Evolutionary conservation across 2,329 filamentous ascomycete genomes (phyloP).

Genomic region (Talaromyces sp.): DNA sequence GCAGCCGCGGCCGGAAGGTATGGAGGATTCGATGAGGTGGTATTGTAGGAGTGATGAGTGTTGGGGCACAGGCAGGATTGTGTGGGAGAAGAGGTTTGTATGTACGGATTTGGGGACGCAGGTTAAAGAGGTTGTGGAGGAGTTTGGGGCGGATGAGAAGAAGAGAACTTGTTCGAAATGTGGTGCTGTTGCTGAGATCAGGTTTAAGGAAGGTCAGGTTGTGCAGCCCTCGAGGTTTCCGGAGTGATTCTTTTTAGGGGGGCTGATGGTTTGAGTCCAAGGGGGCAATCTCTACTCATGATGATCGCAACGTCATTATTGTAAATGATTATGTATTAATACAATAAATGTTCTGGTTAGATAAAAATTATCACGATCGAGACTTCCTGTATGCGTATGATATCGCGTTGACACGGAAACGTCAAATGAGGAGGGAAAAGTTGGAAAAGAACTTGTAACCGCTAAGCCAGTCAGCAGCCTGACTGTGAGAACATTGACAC

Average conservation of each 20-base stretch:
- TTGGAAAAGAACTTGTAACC: neutral
- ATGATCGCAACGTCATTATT: neutral
- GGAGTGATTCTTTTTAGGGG: slow-evolving; percentile 19
- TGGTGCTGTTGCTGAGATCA: slow-evolving; percentile 63
- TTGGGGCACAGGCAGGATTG: slow-evolving; percentile 60
- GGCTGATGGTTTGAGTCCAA: neutral
- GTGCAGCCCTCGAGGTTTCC: slow-evolving; percentile 38
- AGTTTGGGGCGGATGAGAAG: slow-evolving; percentile 65
- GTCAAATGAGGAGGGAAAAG: neutral
- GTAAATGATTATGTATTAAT: slow-evolving; percentile 13
- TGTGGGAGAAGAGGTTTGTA: slow-evolving; percentile 82
- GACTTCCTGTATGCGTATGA: neutral
- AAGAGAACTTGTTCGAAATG: slow-evolving; percentile 72
- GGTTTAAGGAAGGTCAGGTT: slow-evolving; percentile 38
- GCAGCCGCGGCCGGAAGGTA: slow-evolving; percentile 66
- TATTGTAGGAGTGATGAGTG: slow-evolving; percentile 56
- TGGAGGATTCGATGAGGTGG: slow-evolving; percentile 79
- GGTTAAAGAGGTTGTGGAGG: slow-evolving; percentile 85
- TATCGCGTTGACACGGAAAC: neutral
- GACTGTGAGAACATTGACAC: neutral
- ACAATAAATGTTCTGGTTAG: slow-evolving; percentile 10
- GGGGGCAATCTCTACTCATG: neutral
- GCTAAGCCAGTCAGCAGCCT: neutral
- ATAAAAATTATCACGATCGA: neutral
- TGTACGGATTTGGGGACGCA: slow-evolving; percentile 88